Evolutionary conservation across 495 filamentous ascomycete species (phyloP), one percentile per base, ranked within the genome.

Genomic region (Neurospora discreta): DNA sequence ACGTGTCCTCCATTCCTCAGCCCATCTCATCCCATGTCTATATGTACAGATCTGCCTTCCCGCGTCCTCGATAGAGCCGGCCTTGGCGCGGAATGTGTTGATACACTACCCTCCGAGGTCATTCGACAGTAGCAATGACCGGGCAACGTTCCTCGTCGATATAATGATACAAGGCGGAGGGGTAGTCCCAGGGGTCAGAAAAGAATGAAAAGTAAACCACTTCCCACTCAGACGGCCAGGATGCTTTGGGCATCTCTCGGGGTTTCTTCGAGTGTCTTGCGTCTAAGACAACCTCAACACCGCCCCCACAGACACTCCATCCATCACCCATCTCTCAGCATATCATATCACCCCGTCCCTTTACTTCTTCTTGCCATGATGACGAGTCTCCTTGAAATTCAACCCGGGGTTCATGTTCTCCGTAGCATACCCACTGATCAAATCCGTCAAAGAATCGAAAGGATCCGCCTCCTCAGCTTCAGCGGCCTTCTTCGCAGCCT

Each of bases 351-450:
- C 4, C 11, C 41, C 39, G 4, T 36, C 26, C 41, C 11, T 46
- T 74, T 74, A 76, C 71, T 79, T 80, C 77, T 79, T 80, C 71
- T 75, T 76, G 60, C 67, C 73, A 39, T 74, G 2, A 65, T 7
- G 30, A 65, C 15, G 52, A 15, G 52, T 73, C 18, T 75, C 74
- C 78, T 78, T 80, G 11, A 77, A 77, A 46, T 75, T 76, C 75
- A 77, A 46, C 7, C 79, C 79, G 11, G 58, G 65, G 26, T 71
- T 70, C 65, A 72, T 71, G 42, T 76, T 75, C 30, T 76, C 79
- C 73, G 82, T 79, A 10, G 86, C 85, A 78, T 88, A 93, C 26
- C 84, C 84, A 76, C 87, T 88, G 74, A 94, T 91, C 81, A 94
- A 80, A 83, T 93, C 91, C 78, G 89, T 81, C 70, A 93, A 73